Conservation (phyloP, 331 rosid genomes). For the Prunus yedoensis region DNA sequence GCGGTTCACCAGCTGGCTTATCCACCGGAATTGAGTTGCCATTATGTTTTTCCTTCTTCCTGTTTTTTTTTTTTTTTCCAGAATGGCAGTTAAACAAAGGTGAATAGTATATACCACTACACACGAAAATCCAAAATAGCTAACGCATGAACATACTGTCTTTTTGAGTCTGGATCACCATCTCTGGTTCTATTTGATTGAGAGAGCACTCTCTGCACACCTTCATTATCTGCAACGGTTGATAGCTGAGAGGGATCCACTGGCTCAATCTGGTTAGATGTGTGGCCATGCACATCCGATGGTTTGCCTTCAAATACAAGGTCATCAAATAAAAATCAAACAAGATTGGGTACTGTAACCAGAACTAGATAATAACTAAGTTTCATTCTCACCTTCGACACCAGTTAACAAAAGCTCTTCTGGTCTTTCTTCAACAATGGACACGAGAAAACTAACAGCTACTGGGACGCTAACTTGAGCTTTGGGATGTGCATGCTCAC, state of each 20-base stretch:
- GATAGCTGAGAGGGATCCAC: conserved; percentile 33
- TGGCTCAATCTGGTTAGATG: conserved; percentile 41
- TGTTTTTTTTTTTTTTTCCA: conserved; percentile 17
- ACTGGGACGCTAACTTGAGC: conserved; percentile 47
- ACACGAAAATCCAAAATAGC: conserved; percentile 14
- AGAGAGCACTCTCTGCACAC: conserved; percentile 39
- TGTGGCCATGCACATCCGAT: conserved; percentile 36
- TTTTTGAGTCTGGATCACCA: conserved; percentile 58
- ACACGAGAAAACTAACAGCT: conserved; percentile 47
- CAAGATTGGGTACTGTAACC: conserved; percentile 22
- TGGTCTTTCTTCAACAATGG: conserved; percentile 41
- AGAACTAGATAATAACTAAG: conserved; percentile 29
- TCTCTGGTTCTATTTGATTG: conserved; percentile 38
- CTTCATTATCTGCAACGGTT: conserved; percentile 37
- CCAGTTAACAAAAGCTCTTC: conserved; percentile 36
- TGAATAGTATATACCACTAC: conserved; percentile 25
- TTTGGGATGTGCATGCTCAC: conserved; percentile 77
- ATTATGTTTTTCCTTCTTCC: conserved; percentile 56
- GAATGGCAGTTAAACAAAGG: conserved; percentile 20
- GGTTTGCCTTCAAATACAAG: conserved; percentile 45
- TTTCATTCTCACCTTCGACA: conserved; percentile 51
- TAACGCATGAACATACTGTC: conserved; percentile 60
- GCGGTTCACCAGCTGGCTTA: conserved; percentile 51
- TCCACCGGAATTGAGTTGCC: conserved; percentile 33
- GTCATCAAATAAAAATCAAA: conserved; percentile 36